Percentiles rank a stretch among this genome's conserved stretches.
Conservation (phyloP, 768 basidiomycete species). For the Neoboletus magnificus region DNA sequence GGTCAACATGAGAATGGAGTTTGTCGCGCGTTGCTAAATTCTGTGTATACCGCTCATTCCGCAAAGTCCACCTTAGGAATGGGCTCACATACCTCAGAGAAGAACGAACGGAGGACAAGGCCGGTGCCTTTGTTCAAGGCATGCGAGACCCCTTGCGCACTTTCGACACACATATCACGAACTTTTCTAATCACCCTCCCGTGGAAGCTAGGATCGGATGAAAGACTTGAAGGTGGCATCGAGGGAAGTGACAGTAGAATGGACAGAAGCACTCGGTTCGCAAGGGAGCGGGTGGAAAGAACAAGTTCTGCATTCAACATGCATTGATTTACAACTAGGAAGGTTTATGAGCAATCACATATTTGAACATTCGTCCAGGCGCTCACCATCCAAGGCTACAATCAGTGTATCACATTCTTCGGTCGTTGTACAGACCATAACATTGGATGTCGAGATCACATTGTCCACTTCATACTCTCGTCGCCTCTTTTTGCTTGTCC, state of each 20-base stretch:
- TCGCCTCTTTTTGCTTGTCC: slow-evolving; percentile 65
- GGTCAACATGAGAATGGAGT: slow-evolving; percentile 45
- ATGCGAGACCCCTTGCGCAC: slow-evolving; percentile 52
- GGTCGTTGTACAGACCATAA: slow-evolving; percentile 45
- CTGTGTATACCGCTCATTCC: slow-evolving; percentile 12
- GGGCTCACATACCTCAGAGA: slow-evolving; percentile 30
- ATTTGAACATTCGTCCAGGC: background rate
- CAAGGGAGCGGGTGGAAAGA: slow-evolving; percentile 53
- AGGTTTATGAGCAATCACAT: slow-evolving; percentile 2
- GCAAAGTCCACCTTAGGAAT: background rate
- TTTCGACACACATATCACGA: slow-evolving; percentile 44
- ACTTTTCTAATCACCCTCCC: slow-evolving; percentile 43
- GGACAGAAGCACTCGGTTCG: slow-evolving; percentile 55
- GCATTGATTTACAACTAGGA: slow-evolving; percentile 47
- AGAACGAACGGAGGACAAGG: slow-evolving; percentile 47
- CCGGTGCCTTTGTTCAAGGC: slow-evolving; percentile 60
- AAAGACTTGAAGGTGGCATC: slow-evolving; percentile 52
- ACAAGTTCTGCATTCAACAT: slow-evolving; percentile 51
- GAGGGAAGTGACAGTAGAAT: slow-evolving; percentile 54
- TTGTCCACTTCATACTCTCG: slow-evolving; percentile 76
- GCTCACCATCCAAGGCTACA: slow-evolving; percentile 55
- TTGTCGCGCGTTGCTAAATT: slow-evolving; percentile 11
- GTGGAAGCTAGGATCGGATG: slow-evolving; percentile 50
- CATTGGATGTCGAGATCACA: slow-evolving; percentile 50
- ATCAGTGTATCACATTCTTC: slow-evolving; percentile 55